Evolutionary conservation across 164 flowering plant species (phyloP), one percentile per base, ranked within the genome.

Genomic region (grape (Vitis vinifera)): DNA sequence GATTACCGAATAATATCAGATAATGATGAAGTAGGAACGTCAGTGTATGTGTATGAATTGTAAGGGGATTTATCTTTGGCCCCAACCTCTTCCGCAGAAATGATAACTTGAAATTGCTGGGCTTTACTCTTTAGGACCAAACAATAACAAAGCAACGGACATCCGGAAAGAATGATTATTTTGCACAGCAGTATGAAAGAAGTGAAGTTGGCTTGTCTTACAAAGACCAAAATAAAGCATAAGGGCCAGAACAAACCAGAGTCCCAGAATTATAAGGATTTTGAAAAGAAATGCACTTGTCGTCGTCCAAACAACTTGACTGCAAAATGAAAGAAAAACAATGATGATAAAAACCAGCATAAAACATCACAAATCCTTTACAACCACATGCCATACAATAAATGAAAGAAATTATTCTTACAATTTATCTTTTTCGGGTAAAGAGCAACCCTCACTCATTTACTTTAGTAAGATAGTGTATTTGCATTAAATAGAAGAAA

Each of bases 1-100:
- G 44, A 59, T 77, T 85, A 89, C 94, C 89, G 82, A 50, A 85
- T 76, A 37, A 89, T 78, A 70, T 81, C 84, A 69, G 90, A 72
- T 55, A 83, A 69, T 61, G 89, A 85, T 63, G 88, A 78, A 47
- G 81, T 67, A 67, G 89, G 83, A 71, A 84, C 68, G 55, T 78
- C 82, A 63, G 75, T 71, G 60, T 74, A 80, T n/a, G 76, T 70
- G 73, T 76, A 87, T 16, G 84, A 81, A 72, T 79, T 81, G 67
- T 89, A 89, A 17, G 87, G 85, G 75, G 91, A 86, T 72, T 69
- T 83, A 51, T 86, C 90, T 75, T 64, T 82, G 55, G 81, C 84
- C 65, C 88, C 91, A 81, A 84, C 70, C 68, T 85, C 91, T 79
- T 85, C 85, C 30, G 87, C 91, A 68, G 76, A 78, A 64, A 89